Evolutionary conservation across 257 asterid genomes (phyloP), one percentile per base, ranked within the genome.

Genomic region (Henckelia pumila): DNA sequence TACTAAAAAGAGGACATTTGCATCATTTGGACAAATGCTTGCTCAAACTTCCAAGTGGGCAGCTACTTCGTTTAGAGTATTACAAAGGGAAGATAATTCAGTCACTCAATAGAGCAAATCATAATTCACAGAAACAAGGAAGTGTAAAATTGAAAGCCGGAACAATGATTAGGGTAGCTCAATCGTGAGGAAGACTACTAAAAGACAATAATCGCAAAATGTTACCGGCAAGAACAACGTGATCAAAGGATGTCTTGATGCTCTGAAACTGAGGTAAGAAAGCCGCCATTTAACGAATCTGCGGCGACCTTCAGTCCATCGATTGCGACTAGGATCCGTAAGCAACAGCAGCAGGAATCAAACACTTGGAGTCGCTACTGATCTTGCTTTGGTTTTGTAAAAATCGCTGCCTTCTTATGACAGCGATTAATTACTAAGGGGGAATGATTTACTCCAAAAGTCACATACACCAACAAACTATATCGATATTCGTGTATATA

Each of bases 241-340:
- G 97, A 85, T 88, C 83, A 84, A 79, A 85, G 33, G 96, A 73
- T 56, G 82, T 74, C 81, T 94, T 94, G 75, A 94, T 94, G 60
- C 89, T 88, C 77, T 91, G 99, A 71, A 87, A 87, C 85, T 94
- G 99, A 79, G 99, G 96, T 79, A 94, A 79, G 73, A 94, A 89
- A 80, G 69, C 91, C 77, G 99, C 95, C 99, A 93, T 93, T 70
- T 49, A 68, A 72, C 73, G 76, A 85, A 86, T 81, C 83, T 64
- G 81, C 60, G 40, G 71, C 63, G 71, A 83, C 62, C 83, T 81
- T 81, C 75, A 71, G 74, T 70, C 73, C 81, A 66, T 74, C 23
- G 58, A 64, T 37, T 69, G 73, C 58, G 67, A 64, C 71, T 26
- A 44, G 79, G 73, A 47, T 47, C 55, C 55, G 55, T 47, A 17